Percentiles rank a stretch among this genome's conserved stretches.
Conservation (phyloP, 2,329 filamentous ascomycete species). For the Phialophora macrospora region DNA sequence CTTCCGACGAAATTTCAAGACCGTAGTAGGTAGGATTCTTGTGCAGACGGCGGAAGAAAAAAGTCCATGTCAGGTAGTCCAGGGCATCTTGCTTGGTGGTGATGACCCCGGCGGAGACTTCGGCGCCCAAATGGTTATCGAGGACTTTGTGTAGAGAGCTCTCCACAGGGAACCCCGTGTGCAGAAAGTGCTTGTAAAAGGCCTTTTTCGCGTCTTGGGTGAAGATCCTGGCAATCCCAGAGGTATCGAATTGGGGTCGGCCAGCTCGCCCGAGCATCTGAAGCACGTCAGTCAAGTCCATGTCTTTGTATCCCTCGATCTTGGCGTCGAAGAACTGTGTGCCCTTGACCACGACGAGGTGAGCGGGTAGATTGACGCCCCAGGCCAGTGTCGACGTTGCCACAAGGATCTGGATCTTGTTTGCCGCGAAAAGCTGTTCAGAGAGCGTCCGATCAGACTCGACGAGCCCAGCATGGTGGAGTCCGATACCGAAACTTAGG, state of each 20-base stretch:
- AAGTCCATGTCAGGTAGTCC: conserved; percentile 98
- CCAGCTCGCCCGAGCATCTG: conserved; percentile 98
- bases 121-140: conserved; percentile 94
- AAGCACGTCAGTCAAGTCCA: conserved; percentile 96
- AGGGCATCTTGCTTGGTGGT: conserved; percentile 94
- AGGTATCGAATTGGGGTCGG: conserved; percentile 93
- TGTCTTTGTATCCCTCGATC: conserved; percentile 95
- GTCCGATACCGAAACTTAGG: conserved; percentile 93
- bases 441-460: conserved; percentile 90
- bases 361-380: conserved; percentile 97
- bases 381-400: conserved; percentile 96
- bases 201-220: conserved; percentile 98
- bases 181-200: conserved; percentile 98
- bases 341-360: conserved; percentile 95
- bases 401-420: conserved; percentile 96
- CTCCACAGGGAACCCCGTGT: conserved; percentile 97
- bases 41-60: conserved; percentile 95
- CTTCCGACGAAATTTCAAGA: conserved; percentile 87
- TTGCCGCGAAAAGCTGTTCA: conserved; percentile 93
- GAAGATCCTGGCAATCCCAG: conserved; percentile 94
- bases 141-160: conserved; percentile 94
- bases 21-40: conserved; percentile 99
- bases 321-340: conserved; percentile 99
- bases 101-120: conserved; percentile 91
- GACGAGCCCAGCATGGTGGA: conserved; percentile 95